Conservation (phyloP, 495 filamentous ascomycete genomes). For the Peziza echinospora region DNA sequence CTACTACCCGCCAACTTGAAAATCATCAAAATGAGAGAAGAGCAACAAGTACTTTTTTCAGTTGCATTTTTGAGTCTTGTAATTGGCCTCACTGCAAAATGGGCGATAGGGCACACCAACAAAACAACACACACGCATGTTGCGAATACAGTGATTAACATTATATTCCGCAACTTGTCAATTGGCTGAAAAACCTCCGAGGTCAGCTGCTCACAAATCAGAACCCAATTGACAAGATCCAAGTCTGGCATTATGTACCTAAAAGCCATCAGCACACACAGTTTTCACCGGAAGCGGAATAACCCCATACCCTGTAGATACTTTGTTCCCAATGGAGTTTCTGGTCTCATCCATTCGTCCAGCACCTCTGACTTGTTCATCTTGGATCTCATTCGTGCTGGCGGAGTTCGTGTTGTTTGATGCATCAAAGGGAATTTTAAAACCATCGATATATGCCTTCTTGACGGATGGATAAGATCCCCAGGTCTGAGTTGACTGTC, state of each 20-base stretch:
- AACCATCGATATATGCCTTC: neutral
- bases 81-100: constrained; percentile 61
- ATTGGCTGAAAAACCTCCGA: constrained; percentile 59
- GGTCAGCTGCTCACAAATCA: constrained; percentile 56
- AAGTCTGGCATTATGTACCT: constrained; percentile 11
- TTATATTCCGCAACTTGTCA: constrained; percentile 44
- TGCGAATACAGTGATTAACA: constrained; percentile 67
- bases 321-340: constrained; percentile 31
- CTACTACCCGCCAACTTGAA: too few relatives aligned
- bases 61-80: constrained; percentile 55
- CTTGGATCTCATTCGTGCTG: constrained; percentile 1
- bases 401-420: too few relatives aligned
- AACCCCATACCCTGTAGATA: constrained; percentile 37
- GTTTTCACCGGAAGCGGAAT: constrained; percentile 21
- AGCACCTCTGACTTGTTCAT: constrained; percentile 14
- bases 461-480: neutral
- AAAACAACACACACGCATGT: constrained; percentile 48
- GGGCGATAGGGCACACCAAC: constrained; percentile 52
- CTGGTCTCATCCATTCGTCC: constrained; percentile 21
- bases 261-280: neutral
- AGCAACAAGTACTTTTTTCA: constrained; percentile 50
- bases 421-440: neutral
- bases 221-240: constrained; percentile 49
- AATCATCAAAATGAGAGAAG: too few relatives aligned
- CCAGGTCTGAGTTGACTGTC: neutral